These are phyloP conservation scores for Ceratobasidium sp. DNA, from an alignment of 1,284 basidiomycete genomes.

Conservation along the genomic window DNA sequence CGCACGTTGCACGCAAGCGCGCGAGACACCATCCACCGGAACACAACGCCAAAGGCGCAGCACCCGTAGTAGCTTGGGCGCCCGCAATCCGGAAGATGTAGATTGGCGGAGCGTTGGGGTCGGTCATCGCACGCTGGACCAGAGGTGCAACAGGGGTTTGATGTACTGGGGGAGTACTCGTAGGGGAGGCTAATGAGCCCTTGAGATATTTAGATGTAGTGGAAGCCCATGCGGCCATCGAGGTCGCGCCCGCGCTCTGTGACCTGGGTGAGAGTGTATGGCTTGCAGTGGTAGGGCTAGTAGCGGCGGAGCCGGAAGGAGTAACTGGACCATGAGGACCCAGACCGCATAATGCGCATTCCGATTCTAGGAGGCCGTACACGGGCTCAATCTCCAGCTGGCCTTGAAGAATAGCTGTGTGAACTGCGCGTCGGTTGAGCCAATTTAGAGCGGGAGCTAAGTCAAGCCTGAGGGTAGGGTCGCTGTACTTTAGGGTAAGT, in stretches of 20 bases:
- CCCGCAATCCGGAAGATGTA: slow-evolving; percentile 60
- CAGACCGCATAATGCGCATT: slow-evolving; percentile 52
- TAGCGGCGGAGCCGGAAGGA: slow-evolving; percentile 52
- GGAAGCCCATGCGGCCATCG: slow-evolving; percentile 47
- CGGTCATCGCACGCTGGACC: slow-evolving; percentile 28
- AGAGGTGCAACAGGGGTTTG: slow-evolving; percentile 11
- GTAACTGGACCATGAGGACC: slow-evolving; percentile 50
- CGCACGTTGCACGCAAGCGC: slow-evolving; percentile 88
- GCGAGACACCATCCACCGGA: slow-evolving; percentile 81
- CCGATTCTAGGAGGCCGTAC: slow-evolving; percentile 49
- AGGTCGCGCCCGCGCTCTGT: slow-evolving; percentile 12
- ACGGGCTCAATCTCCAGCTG: slow-evolving; percentile 93
- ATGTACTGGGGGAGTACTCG: slow-evolving; percentile 3
- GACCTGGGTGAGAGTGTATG: slow-evolving; percentile 47
- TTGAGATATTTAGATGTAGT: slow-evolving; percentile 49
- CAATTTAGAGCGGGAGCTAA: slow-evolving; percentile 95
- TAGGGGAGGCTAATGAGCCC: slow-evolving; percentile 41
- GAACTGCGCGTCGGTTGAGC: slow-evolving; percentile 90
- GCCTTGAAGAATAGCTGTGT: slow-evolving; percentile 88
- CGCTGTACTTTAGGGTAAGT: slow-evolving; percentile 65
- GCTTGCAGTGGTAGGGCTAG: slow-evolving; percentile 51
- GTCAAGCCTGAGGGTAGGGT: slow-evolving; percentile 93
- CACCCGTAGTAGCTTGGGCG: slow-evolving; percentile 29
- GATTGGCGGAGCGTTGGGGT: slow-evolving; percentile 52
- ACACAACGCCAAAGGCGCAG: slow-evolving; percentile 78